phyloP scores from a whole-genome alignment of 1,284 basidiomycete genomes.

The Marasmius fiardii region DNA sequence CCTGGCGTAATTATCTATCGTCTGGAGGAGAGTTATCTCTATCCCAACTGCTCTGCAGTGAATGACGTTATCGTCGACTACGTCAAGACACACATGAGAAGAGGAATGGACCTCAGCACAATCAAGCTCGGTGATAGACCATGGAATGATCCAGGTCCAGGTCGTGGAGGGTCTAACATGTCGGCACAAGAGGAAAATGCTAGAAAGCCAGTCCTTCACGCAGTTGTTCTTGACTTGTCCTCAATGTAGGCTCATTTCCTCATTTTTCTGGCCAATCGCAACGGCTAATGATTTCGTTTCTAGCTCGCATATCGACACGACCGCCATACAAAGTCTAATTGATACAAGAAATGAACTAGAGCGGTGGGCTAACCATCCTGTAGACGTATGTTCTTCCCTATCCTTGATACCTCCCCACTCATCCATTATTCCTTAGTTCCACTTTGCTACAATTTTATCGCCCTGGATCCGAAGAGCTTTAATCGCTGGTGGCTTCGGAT shows the following conservation, averaged over 20 bases:
- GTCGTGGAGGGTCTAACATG: constrained; percentile 40
- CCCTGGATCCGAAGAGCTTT: constrained; percentile 94
- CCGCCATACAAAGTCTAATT: constrained; percentile 87
- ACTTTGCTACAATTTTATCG: constrained; percentile 86
- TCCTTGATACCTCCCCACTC: background rate
- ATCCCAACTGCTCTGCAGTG: constrained; percentile 85
- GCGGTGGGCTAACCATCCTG: constrained; percentile 77
- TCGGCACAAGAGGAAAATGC: constrained; percentile 47
- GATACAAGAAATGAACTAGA: constrained; percentile 88
- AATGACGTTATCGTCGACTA: constrained; percentile 80
- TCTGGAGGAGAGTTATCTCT: constrained; percentile 91
- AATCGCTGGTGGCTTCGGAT: constrained; percentile 85
- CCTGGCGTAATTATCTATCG: constrained; percentile 92
- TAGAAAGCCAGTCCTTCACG: constrained; percentile 70
- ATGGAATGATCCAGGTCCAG: constrained; percentile 93
- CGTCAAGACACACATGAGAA: constrained; percentile 74
- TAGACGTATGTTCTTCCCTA: constrained; percentile 57
- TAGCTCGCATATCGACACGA: constrained; percentile 80
- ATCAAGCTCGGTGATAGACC: constrained; percentile 74
- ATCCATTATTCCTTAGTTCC: constrained; percentile 51
- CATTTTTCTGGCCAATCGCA: background rate
- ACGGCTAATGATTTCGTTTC: constrained; percentile 1
- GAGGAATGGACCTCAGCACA: constrained; percentile 71
- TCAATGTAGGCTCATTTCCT: constrained; percentile 58
- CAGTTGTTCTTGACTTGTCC: constrained; percentile 91